Evolutionary conservation across 768 basidiomycete species (phyloP).

Genomic region (Boletus rubropictus): DNA sequence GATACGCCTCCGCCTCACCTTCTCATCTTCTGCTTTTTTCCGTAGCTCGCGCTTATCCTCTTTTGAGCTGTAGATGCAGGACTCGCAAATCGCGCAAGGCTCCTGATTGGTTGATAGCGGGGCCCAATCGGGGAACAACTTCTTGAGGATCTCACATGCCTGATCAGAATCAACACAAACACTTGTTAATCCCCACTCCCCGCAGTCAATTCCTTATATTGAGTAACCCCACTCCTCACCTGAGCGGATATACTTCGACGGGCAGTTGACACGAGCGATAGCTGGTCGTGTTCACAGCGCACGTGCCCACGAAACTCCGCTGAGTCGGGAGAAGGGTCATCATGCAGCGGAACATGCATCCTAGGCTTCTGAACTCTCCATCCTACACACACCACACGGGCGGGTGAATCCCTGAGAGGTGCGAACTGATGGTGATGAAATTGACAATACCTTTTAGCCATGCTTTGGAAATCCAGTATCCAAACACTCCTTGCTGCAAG

Average conservation of each 20-base stretch:
- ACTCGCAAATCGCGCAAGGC: slow-evolving; percentile 60
- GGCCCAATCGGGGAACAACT: slow-evolving; percentile 61
- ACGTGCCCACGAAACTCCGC: slow-evolving; percentile 54
- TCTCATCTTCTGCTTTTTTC: slow-evolving; percentile 71
- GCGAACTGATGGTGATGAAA: slow-evolving; percentile 8
- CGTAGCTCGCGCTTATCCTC: slow-evolving; percentile 59
- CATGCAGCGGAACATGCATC: slow-evolving; percentile 57
- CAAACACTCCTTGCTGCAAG: slow-evolving; percentile 36
- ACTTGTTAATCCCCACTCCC: slow-evolving; percentile 15
- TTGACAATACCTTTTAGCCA: slow-evolving; percentile 64
- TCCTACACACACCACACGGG: slow-evolving; percentile 39
- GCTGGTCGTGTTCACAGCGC: slow-evolving; percentile 61
- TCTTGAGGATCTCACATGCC: slow-evolving; percentile 52
- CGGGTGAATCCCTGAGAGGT: slow-evolving; percentile 8
- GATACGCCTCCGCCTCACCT: slow-evolving; percentile 40
- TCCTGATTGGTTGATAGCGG: slow-evolving; percentile 47
- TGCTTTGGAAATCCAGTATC: slow-evolving; percentile 70
- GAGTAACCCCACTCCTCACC: slow-evolving; percentile 33
- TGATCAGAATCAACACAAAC: slow-evolving; percentile 25
- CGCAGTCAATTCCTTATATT: slow-evolving; percentile 8
- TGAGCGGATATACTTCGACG: slow-evolving; percentile 59
- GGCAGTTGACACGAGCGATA: slow-evolving; percentile 49
- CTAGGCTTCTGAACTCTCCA: slow-evolving; percentile 69
- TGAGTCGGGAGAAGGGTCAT: slow-evolving; percentile 66
- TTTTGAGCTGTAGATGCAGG: slow-evolving; percentile 46